Evolutionary conservation across 257 asterid genomes (phyloP).

Genomic region (Forsythia viridissima): DNA sequence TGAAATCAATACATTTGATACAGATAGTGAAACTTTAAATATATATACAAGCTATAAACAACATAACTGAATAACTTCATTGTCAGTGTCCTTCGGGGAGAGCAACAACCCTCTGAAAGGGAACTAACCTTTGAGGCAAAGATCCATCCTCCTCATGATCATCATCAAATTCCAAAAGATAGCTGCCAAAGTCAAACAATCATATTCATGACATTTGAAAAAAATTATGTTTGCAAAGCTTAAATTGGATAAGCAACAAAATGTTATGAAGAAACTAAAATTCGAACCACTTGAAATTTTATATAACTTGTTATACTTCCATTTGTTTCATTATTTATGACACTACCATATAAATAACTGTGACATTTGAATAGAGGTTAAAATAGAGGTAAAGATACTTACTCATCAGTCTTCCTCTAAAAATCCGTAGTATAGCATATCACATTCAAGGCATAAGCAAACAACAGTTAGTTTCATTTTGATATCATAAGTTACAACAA

Average conservation of each 20-base stretch:
- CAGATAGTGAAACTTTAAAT: not conserved
- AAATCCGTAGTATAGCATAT: slow-evolving; percentile 28
- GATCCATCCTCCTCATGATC: slow-evolving; percentile 90
- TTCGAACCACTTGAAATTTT: not conserved
- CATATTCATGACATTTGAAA: not conserved
- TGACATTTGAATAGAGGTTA: no score
- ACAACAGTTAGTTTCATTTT: slow-evolving; percentile 34
- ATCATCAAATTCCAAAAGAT: slow-evolving; percentile 83
- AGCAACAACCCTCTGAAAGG: slow-evolving; percentile 88
- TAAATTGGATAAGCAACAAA: not conserved
- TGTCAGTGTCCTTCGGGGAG: slow-evolving; percentile 85
- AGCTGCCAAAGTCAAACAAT: slow-evolving; percentile 47
- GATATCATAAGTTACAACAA: not conserved
- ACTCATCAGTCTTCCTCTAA: slow-evolving; percentile 94
- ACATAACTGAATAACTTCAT: slow-evolving; percentile 29
- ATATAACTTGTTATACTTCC: not conserved
- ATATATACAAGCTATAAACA: not conserved
- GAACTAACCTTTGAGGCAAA: slow-evolving; percentile 78
- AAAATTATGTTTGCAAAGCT: not conserved
- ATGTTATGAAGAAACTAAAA: not conserved
- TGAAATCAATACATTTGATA: not conserved
- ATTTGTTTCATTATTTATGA: not conserved
- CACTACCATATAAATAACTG: not conserved
- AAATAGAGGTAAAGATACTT: slow-evolving; percentile 36
- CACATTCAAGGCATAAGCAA: slow-evolving; percentile 28